Evolutionary conservation across 2,329 filamentous ascomycete species (phyloP).

Genomic region (Macrophomina pseudophaseolina): DNA sequence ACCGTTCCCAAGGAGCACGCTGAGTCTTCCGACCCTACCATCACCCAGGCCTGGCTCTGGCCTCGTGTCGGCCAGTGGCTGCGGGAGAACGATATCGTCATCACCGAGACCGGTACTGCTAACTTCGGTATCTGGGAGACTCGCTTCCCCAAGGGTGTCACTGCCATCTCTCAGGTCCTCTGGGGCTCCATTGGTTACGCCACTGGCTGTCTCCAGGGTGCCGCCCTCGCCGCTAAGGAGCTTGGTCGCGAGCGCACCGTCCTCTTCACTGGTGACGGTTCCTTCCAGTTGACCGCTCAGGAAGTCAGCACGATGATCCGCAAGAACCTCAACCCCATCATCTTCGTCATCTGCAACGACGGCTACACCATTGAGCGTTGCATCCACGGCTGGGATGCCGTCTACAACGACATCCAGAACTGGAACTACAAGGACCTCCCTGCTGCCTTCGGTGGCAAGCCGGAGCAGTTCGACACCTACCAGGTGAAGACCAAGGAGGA

Average conservation of each 20-base stretch:
- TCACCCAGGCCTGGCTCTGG: slow-evolving; percentile 79
- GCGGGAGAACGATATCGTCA: slow-evolving; percentile 72
- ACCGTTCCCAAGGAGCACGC: slow-evolving; percentile 48
- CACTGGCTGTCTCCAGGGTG: slow-evolving; percentile 67
- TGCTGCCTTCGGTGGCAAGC: slow-evolving; percentile 67
- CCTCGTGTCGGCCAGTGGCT: slow-evolving; percentile 76
- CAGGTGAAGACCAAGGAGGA: slow-evolving; percentile 72
- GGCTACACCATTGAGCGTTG: slow-evolving; percentile 89
- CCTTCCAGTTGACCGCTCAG: slow-evolving; percentile 82
- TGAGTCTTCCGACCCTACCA: slow-evolving; percentile 46
- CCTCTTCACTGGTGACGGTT: slow-evolving; percentile 87
- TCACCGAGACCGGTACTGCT: slow-evolving; percentile 86
- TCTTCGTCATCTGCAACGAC: slow-evolving; percentile 86
- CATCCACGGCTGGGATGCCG: slow-evolving; percentile 81
- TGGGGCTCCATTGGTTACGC: slow-evolving; percentile 72
- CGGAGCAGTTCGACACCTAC: slow-evolving; percentile 65
- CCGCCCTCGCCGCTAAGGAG: slow-evolving; percentile 76
- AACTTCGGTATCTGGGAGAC: slow-evolving; percentile 91
- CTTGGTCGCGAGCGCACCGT: slow-evolving; percentile 68
- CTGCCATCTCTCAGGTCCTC: slow-evolving; percentile 78
- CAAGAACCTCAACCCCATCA: slow-evolving; percentile 74
- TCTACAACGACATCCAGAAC: slow-evolving; percentile 78
- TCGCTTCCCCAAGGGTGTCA: slow-evolving; percentile 77
- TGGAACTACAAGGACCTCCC: slow-evolving; percentile 77
- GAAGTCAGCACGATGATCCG: slow-evolving; percentile 84